Conservation (phyloP, 2,329 filamentous ascomycete species). For the Scytalidium lignicola region DNA sequence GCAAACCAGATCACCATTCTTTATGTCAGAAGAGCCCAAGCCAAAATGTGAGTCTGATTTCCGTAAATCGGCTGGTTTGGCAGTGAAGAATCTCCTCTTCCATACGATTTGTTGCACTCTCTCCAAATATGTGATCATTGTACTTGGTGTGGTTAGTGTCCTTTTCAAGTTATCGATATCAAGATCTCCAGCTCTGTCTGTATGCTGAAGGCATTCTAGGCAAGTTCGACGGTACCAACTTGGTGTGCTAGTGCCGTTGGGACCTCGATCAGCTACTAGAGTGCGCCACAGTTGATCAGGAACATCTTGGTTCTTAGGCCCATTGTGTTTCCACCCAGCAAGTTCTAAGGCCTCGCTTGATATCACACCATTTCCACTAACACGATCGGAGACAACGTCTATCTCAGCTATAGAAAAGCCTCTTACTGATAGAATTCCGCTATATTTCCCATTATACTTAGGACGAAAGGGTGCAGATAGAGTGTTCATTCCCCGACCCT, state of each 20-base stretch:
- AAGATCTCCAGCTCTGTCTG: conserved; percentile 6
- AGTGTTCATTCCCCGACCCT: too few species aligned
- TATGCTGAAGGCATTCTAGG: conserved; percentile 7
- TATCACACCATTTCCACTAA: conserved; percentile 6
- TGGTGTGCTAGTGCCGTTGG: conserved; percentile 10
- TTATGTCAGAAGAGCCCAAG: conserved; percentile 3
- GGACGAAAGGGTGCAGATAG: background rate
- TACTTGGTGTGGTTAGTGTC: background rate
- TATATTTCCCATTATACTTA: background rate
- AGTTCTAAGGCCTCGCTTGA: conserved; percentile 3
- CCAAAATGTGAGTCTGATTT: conserved; percentile 6
- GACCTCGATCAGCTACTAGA: conserved; percentile 15
- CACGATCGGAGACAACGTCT: conserved; percentile 1
- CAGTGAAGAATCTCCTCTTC: conserved; percentile 9
- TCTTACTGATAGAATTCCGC: conserved; percentile 6
- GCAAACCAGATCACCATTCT: conserved; percentile 12
- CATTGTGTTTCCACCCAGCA: conserved; percentile 7
- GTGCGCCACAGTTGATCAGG: conserved; percentile 16
- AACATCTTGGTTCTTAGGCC: background rate
- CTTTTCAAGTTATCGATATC: conserved; percentile 7
- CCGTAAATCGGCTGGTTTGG: background rate
- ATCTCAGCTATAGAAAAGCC: conserved; percentile 8
- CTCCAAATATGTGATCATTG: conserved; percentile 9
- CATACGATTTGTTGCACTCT: conserved; percentile 13
- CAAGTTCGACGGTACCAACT: conserved; percentile 16